phyloP scores from a whole-genome alignment of 2,329 filamentous ascomycete genomes.

The Hypoxylon sp. region DNA sequence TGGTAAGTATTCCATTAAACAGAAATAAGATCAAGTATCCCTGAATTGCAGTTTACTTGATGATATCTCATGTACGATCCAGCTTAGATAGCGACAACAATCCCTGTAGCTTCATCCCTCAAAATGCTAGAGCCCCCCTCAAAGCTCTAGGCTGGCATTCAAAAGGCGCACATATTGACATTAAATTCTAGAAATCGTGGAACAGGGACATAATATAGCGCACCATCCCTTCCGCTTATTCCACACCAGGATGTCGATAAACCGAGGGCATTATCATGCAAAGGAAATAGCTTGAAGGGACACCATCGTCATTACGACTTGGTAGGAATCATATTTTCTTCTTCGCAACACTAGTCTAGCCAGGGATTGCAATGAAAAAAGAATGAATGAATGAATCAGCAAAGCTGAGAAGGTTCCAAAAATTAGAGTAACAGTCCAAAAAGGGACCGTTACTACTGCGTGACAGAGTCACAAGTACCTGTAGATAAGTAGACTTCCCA shows the following conservation, averaged over 20 bases:
- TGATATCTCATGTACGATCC: not conserved
- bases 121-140: not conserved
- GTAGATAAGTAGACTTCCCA: slow-evolving; percentile 1
- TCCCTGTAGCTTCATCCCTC: not conserved
- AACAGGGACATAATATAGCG: not conserved
- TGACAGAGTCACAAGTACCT: slow-evolving; percentile 9
- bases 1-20: not conserved
- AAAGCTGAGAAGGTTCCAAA: slow-evolving; percentile 38
- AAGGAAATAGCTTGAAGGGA: not conserved
- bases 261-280: not conserved
- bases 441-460: slow-evolving; percentile 19
- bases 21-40: no score
- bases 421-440: slow-evolving; percentile 23
- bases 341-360: slow-evolving; percentile 35
- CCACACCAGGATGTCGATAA: not conserved
- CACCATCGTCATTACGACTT: not conserved
- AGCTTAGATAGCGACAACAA: not conserved
- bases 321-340: slow-evolving; percentile 12
- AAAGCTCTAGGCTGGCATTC: not conserved
- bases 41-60: not conserved
- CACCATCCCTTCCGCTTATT: not conserved
- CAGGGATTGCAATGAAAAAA: slow-evolving; percentile 39
- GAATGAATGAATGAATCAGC: slow-evolving; percentile 30
- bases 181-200: not conserved
- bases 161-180: not conserved